Evolutionary conservation across 108 stramenopile species (phyloP), one percentile per base, ranked within the genome.

Genomic region (Cylindrotheca closterium): DNA sequence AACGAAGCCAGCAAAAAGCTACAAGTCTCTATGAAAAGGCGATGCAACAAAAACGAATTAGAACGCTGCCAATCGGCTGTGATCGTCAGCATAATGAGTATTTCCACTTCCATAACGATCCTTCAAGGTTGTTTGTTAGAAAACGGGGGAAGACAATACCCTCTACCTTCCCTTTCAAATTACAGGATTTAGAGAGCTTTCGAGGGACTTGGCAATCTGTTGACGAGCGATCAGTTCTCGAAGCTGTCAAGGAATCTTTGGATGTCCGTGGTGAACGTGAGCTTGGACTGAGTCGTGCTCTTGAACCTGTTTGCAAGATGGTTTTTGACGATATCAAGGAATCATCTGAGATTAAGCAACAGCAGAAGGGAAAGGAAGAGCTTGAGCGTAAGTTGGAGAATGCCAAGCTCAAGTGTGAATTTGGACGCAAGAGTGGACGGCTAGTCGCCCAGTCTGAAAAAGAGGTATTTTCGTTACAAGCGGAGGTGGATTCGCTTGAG

Each of bases 191-290:
- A n/a, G 60, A 82, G 31, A 74, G 58, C 29, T 70, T 81, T 25
- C 59, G 72, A 34, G 74, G 70, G 29, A 78, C 78, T 58, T 93
- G 92, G 92, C 83, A 86, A 59, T 34, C 73, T 21, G 86, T 93
- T 62, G 85, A 88, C 49, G 80, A 78, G 4, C 84, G 84, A 47
- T 70, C 88, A 15, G 46, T 84, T 34, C 82, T 88, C 60, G 83
- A 93, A 17, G 63, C 72, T n/a, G 86, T 73, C 54, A 66, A 78
- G 3, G 61, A 65, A 26, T 81, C 81, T 37, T 68, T 93, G 21
- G 92, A 93, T 52, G 70, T 78, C 65, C 83, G 88, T 28, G 92
- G 92, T 18, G 74, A 69, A 28, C 87, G 92, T 22, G 92, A 93
- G 71, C 47, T 72, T 37, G 85, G 75, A 24, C 60, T 88, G 4